Evolutionary conservation across 176 grass and related monocot species (phyloP).

Genomic region (Carex parvula): DNA sequence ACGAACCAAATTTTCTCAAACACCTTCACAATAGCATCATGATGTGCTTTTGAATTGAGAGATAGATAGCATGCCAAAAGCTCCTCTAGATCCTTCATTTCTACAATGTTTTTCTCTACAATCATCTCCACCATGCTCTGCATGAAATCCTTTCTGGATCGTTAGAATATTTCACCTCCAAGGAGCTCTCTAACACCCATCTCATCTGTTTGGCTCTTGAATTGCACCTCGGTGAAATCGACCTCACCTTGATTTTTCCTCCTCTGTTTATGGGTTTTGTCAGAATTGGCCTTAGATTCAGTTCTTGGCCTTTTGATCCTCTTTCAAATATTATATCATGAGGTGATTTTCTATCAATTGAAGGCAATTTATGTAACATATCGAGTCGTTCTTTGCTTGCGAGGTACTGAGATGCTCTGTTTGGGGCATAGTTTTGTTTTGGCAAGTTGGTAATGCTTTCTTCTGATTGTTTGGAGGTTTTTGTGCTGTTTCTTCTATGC

Average conservation of each 20-base stretch:
- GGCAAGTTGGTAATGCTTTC: background rate
- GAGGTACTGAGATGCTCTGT: conserved; percentile 72
- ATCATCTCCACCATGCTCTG: conserved; percentile 87
- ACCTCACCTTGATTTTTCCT: conserved; percentile 24
- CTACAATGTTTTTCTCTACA: conserved; percentile 40
- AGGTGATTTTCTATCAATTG: background rate
- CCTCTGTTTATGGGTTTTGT: conserved; percentile 32
- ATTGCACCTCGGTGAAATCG: conserved; percentile 35
- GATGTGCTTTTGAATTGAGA: conserved; percentile 77
- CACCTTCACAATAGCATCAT: conserved; percentile 32
- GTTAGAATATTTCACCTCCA: conserved; percentile 56
- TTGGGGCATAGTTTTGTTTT: conserved; percentile 25
- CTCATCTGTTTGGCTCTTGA: conserved; percentile 16
- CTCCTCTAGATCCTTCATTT: conserved; percentile 58
- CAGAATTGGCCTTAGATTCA: conserved; percentile 61
- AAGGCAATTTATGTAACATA: background rate
- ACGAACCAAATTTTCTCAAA: conserved; percentile 38
- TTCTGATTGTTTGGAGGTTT: background rate
- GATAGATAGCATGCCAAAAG: conserved; percentile 76
- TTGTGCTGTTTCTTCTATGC: conserved; percentile 23
- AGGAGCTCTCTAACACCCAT: conserved; percentile 59
- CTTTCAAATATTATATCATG: conserved; percentile 13
- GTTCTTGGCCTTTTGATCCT: conserved; percentile 32
- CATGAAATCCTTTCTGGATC: conserved; percentile 65
- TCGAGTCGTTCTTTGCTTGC: conserved; percentile 40